Base-by-base conservation (phyloP, 306 rosid genomes). In the Datisca glomerata region DNA sequence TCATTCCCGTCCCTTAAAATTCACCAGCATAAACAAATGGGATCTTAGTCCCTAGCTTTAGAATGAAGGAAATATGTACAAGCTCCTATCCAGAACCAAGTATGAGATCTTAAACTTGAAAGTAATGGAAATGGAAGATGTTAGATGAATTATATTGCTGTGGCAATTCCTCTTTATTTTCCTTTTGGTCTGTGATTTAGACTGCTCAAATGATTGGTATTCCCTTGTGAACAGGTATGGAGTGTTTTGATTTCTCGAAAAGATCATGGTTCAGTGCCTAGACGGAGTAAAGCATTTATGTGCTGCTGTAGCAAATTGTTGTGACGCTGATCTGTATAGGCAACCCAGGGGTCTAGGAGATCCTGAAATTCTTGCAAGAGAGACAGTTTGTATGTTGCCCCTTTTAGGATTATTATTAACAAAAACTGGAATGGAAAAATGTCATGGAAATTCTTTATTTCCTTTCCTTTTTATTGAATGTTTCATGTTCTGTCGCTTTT, bases 311-410 rank as follows among this genome's bases (percentile, higher is more conserved):
- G 16, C 69, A 12, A 69, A 47, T 56, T 82, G 81, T 62, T 78
- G 89, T 18, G 73, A 69, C 22, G 47, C 73, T 9, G 77, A 78
- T 34, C 24, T 53, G 2, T 41, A 62, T 45, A 75, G 55, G 56
- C 76, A 67, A 70, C 75, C 79, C 39, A 58, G 38, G 21, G 94
- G 89, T 63, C 67, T 78, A 51, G 69, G 69, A 64, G 65, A 82
- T 82, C 94, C 89, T n/a, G 81, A 82, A 73, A 65, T 44, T 49
- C 81, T 82, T 61, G 89, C 94, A 47, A 75, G 94, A 65, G 89
- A 82, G 69, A 82, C 94, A 19, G 94, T 78, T 17, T 82, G 94
- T 82, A 82, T 56, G 79, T 60, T 62, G 48, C 67, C 41, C 56
- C 53, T 34, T 53, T 55, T 25, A 8, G 0, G n/a, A 31, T 31